Conservation (phyloP, 1,139 yeast genomes). For the Meyerozyma carpophila region DNA sequence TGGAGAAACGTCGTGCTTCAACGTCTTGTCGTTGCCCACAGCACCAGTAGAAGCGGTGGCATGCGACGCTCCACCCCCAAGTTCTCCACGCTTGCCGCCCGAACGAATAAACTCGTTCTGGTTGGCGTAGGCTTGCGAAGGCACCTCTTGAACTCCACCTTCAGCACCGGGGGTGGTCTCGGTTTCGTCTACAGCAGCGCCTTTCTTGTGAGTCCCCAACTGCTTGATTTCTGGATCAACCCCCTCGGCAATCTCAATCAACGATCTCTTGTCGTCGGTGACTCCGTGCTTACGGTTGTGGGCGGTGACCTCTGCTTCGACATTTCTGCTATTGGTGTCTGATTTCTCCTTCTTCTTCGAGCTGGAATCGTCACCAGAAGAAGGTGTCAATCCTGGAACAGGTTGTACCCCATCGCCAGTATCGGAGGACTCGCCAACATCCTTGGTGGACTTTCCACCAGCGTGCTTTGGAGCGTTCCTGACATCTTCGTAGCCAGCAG, state of each 20-base stretch:
- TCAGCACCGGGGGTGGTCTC: slow-evolving; percentile 4
- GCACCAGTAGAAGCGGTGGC: slow-evolving; percentile 1
- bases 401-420: slow-evolving; percentile 7
- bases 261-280: slow-evolving; percentile 18
- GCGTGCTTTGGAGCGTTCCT: slow-evolving; percentile 5
- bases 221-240: slow-evolving; percentile 16
- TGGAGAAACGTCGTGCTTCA: not conserved
- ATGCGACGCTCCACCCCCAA: slow-evolving; percentile 2
- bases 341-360: slow-evolving; percentile 1
- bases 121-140: slow-evolving; percentile 5
- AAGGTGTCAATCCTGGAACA: slow-evolving; percentile 8
- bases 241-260: slow-evolving; percentile 26
- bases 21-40: not conserved
- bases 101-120: slow-evolving; percentile 12
- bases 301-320: slow-evolving; percentile 20
- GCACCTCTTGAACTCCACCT: slow-evolving; percentile 12
- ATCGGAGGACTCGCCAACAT: slow-evolving; percentile 2
- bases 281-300: slow-evolving; percentile 26
- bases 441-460: slow-evolving; percentile 1
- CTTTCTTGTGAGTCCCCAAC: slow-evolving; percentile 12
- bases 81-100: slow-evolving; percentile 13
- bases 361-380: not conserved
- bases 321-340: slow-evolving; percentile 11
- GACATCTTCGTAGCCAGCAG: slow-evolving; percentile 8
- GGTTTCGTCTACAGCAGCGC: slow-evolving; percentile 7